Percentiles rank a stretch among this genome's conserved stretches.
These are phyloP conservation scores for Galerina marginata DNA, from an alignment of 768 basidiomycete genomes.

Conservation along the genomic window DNA sequence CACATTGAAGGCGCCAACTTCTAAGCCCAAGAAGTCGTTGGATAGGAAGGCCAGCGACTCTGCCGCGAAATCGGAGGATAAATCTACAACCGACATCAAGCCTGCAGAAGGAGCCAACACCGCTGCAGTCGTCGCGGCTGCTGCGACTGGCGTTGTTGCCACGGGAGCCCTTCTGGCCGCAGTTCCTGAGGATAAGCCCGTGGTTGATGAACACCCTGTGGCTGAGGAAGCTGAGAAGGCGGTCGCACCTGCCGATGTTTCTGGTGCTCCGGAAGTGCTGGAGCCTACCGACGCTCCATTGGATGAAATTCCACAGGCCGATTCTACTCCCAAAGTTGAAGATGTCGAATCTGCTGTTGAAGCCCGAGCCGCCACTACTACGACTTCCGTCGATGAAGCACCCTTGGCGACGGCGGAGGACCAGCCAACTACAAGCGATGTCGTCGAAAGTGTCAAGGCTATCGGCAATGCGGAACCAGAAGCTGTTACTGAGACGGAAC, in stretches of 20 bases:
- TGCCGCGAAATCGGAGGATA: conserved; percentile 8
- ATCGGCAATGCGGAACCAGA: background rate
- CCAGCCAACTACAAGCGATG: background rate
- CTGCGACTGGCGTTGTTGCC: conserved; percentile 26
- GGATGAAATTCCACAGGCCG: background rate
- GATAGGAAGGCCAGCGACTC: conserved; percentile 21
- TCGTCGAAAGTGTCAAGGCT: background rate
- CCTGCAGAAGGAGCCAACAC: no score
- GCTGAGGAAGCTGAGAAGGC: background rate
- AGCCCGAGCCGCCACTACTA: background rate
- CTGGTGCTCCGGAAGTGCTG: background rate
- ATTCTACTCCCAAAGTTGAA: background rate
- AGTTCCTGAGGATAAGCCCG: conserved; percentile 8
- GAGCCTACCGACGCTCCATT: background rate
- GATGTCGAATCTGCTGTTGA: background rate
- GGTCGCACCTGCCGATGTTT: background rate
- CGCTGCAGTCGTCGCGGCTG: conserved; percentile 20
- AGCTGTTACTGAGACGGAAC: conserved; percentile 10
- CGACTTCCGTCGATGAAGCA: background rate
- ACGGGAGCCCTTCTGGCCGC: conserved; percentile 22
- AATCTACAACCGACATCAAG: no score
- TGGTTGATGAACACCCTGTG: background rate
- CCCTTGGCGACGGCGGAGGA: background rate
- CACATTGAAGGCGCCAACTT: no score
- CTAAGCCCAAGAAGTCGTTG: conserved; percentile 16